Base-by-base conservation (phyloP, 495 filamentous ascomycete genomes). In the Parathielavia hyrcaniae region DNA sequence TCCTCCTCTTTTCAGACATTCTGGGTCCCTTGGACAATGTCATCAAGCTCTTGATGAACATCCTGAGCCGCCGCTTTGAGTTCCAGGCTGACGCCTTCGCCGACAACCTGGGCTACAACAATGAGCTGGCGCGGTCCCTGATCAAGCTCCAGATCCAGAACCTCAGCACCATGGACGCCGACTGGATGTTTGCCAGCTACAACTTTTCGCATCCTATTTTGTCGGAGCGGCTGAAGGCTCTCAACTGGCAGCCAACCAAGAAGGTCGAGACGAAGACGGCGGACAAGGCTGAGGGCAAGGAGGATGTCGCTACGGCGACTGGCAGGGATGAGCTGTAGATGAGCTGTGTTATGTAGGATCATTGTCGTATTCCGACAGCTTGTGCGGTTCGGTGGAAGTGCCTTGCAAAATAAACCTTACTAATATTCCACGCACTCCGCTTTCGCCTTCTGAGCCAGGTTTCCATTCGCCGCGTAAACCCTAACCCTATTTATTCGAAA, bases 111-210 rank as follows among this genome's bases (percentile, higher is more conserved):
- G 93, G 95, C 20, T 97, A 95, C 73, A 83, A 84, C n/a, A 75
- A 79, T 22, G 85, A 96, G 65, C 84, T 98, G 30, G 89, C 91
- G 11, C 75, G 82, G 57, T 91, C 89, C 16, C 80, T 98, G 59
- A 88, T 97, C 74, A 98, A 97, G 77, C 87, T 98, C 40, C 93
- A 98, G 72, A 89, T 97, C 70, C 90, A 97, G 75, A 98, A 98
- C 67, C 79, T 98, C 56, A 91, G 89, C 75, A 95, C 88, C 56
- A 97, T 97, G 92, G 95, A 98, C 70, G 93, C 93, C 41, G 95
- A 98, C 71, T 95, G 87, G 87, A 81, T 96, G 76, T 98, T 96
- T 71, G 91, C 95, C 26, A 91, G 86, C 76, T 98, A 97, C 76
- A 89, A 97, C 75, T 96, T 91, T 80, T 96, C 91, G 9, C 93